These are phyloP conservation scores for Rhizoclosmatium globosum DNA, from an alignment of 192 early-diverging fungal species.

Conservation along the genomic window DNA sequence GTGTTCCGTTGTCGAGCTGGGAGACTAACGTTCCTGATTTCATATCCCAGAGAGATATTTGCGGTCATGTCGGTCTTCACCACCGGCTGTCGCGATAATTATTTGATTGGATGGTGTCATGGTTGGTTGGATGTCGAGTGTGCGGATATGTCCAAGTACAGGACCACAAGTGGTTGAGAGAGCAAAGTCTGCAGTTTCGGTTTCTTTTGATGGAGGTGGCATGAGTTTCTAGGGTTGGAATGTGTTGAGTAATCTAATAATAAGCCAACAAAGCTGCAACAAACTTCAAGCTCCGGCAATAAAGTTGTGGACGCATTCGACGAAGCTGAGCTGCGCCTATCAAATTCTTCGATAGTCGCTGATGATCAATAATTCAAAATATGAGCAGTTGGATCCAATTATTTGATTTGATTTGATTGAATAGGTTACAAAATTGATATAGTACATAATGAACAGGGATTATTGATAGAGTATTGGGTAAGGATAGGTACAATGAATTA, in stretches of 20 bases:
- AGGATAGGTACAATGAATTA: no score
- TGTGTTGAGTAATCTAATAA: no score
- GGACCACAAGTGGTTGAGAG: slow-evolving; percentile 54
- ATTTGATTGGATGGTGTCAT: slow-evolving; percentile 33
- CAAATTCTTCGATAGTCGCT: background rate
- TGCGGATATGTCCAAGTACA: slow-evolving; percentile 42
- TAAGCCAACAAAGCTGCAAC: no score
- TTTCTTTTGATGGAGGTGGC: slow-evolving; percentile 45
- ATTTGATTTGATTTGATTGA: no score
- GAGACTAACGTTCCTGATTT: slow-evolving; percentile 44
- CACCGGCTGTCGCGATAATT: slow-evolving; percentile 54
- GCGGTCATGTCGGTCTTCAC: slow-evolving; percentile 55
- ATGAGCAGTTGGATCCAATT: no score
- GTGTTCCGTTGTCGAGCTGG: slow-evolving; percentile 59
- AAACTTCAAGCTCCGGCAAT: slow-evolving; percentile 19
- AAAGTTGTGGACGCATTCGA: slow-evolving; percentile 1
- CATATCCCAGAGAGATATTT: slow-evolving; percentile 62
- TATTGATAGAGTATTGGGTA: no score
- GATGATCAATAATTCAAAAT: no score
- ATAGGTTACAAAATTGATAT: no score
- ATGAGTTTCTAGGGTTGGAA: slow-evolving; percentile 34
- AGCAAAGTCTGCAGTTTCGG: slow-evolving; percentile 52
- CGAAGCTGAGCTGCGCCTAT: slow-evolving; percentile 7
- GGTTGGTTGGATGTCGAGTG: slow-evolving; percentile 47
- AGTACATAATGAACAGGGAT: no score